Percentiles rank a stretch among this genome's conserved stretches.
Conservation (phyloP, 805 yeast genomes). For the Yamadazyma olivae region DNA sequence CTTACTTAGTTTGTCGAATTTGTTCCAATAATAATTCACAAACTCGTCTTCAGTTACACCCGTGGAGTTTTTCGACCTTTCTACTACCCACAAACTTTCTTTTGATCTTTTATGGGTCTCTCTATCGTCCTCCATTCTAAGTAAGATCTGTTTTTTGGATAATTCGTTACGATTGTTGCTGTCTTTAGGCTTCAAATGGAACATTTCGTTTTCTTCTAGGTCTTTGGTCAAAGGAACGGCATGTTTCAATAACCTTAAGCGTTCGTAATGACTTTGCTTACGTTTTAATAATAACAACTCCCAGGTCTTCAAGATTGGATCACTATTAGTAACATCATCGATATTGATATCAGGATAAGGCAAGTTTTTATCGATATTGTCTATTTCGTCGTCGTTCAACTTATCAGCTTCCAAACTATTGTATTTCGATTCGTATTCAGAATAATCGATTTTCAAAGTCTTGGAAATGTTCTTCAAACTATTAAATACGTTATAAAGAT, state of each 20-base stretch:
- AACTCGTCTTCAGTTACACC: slow-evolving; percentile 36
- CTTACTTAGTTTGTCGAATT: slow-evolving; percentile 41
- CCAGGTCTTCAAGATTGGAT: slow-evolving; percentile 44
- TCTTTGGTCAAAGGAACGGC: slow-evolving; percentile 20
- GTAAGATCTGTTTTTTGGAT: slow-evolving; percentile 54
- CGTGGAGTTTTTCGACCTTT: slow-evolving; percentile 37
- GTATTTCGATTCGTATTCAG: slow-evolving; percentile 25
- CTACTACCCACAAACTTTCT: slow-evolving; percentile 75
- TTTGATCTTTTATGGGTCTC: slow-evolving; percentile 85
- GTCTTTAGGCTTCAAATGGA: slow-evolving; percentile 20
- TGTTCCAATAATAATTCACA: slow-evolving; percentile 47
- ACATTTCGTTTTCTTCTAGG: slow-evolving; percentile 25
- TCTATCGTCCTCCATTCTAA: slow-evolving; percentile 89
- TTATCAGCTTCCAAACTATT: slow-evolving; percentile 22
- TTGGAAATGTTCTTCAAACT: slow-evolving; percentile 37
- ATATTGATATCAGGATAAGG: slow-evolving; percentile 30
- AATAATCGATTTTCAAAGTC: slow-evolving; percentile 27
- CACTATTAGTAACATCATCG: slow-evolving; percentile 16
- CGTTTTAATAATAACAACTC: slow-evolving; percentile 42
- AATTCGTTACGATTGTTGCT: slow-evolving; percentile 17
- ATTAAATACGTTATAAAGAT: slow-evolving; percentile 33
- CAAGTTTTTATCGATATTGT: slow-evolving; percentile 24
- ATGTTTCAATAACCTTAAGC: slow-evolving; percentile 38
- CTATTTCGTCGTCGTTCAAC: slow-evolving; percentile 34
- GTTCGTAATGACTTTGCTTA: slow-evolving; percentile 50